These are phyloP conservation scores for Aureobasidium namibiae DNA, from an alignment of 2,329 filamentous ascomycete genomes.

Conservation along the genomic window DNA sequence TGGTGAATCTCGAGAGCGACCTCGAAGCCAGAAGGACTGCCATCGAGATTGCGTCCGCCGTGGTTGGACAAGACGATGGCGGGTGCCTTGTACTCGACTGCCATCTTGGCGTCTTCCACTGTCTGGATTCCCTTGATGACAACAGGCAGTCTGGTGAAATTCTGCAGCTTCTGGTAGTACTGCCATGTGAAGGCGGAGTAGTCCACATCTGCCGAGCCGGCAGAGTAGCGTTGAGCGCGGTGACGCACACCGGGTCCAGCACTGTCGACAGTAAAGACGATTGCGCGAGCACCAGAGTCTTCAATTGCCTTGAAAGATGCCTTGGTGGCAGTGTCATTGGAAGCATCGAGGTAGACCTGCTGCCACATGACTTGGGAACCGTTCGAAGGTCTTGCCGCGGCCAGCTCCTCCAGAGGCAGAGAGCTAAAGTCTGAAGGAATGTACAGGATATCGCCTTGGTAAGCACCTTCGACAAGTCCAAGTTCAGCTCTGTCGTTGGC, in stretches of 20 bases:
- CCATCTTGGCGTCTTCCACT: constrained; percentile 34
- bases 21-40: constrained; percentile 46
- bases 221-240: constrained; percentile 27
- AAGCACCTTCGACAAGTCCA: constrained; percentile 44
- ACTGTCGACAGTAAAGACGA: constrained; percentile 33
- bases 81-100: constrained; percentile 34
- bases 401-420: constrained; percentile 27
- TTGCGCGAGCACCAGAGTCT: constrained; percentile 29
- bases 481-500: constrained; percentile 64
- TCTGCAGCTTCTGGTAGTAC: constrained; percentile 26
- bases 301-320: constrained; percentile 27
- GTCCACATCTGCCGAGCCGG: constrained; percentile 23
- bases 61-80: constrained; percentile 43
- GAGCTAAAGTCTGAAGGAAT: constrained; percentile 34
- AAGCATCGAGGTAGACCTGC: constrained; percentile 30
- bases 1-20: constrained; percentile 55
- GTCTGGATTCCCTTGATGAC: constrained; percentile 36
- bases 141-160: constrained; percentile 32
- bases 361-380: constrained; percentile 38
- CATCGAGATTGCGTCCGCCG: constrained; percentile 44
- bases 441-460: constrained; percentile 42
- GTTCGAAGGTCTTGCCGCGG: constrained; percentile 18
- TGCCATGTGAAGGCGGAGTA: constrained; percentile 29
- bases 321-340: constrained; percentile 25
- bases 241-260: constrained; percentile 30